Evolutionary conservation across 2,329 filamentous ascomycete species (phyloP).

Genomic region (Claviceps sp.): DNA sequence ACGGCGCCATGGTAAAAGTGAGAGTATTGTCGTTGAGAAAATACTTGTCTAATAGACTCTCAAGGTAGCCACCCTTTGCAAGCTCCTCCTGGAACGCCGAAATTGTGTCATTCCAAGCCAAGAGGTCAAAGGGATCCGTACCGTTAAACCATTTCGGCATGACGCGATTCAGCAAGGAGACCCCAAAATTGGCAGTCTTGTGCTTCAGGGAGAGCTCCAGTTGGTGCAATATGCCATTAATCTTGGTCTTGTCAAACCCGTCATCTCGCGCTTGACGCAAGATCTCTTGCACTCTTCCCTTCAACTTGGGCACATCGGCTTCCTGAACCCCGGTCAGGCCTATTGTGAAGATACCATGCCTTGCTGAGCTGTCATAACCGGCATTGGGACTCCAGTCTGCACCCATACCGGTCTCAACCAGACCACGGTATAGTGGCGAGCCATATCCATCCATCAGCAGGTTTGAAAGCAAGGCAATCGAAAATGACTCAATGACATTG

Average conservation of each 20-base stretch:
- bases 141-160: slow-evolving; percentile 94
- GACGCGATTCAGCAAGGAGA: slow-evolving; percentile 76
- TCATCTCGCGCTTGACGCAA: slow-evolving; percentile 55
- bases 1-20: slow-evolving; percentile 90
- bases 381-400: slow-evolving; percentile 92
- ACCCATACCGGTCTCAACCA: slow-evolving; percentile 82
- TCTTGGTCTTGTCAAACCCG: slow-evolving; percentile 80
- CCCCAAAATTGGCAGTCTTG: slow-evolving; percentile 91
- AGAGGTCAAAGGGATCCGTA: slow-evolving; percentile 76
- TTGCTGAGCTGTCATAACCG: slow-evolving; percentile 72
- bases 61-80: slow-evolving; percentile 65
- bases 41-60: slow-evolving; percentile 78
- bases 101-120: slow-evolving; percentile 86
- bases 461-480: slow-evolving; percentile 66
- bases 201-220: slow-evolving; percentile 88
- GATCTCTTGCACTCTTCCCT: slow-evolving; percentile 59
- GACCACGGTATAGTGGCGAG: slow-evolving; percentile 75
- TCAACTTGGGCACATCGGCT: slow-evolving; percentile 64
- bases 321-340: slow-evolving; percentile 83
- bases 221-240: slow-evolving; percentile 88
- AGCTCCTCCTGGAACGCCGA: slow-evolving; percentile 67
- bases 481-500: slow-evolving; percentile 79
- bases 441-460: slow-evolving; percentile 89
- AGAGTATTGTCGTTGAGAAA: slow-evolving; percentile 75
- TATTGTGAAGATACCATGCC: slow-evolving; percentile 73